These are phyloP conservation scores for Geotrichum macrosporum DNA, from an alignment of 1,139 yeast species.

Conservation along the genomic window DNA sequence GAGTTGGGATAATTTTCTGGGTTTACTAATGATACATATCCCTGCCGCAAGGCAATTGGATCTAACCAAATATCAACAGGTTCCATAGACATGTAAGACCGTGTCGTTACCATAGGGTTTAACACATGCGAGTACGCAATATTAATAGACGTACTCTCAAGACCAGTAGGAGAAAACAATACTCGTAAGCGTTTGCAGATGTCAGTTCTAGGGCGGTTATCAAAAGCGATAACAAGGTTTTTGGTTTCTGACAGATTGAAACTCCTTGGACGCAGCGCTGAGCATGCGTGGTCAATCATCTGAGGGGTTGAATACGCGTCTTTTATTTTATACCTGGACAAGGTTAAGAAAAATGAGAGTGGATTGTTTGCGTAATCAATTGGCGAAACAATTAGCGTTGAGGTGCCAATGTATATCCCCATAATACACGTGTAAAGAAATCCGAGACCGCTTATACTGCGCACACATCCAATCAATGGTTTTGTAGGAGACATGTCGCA, in stretches of 20 bases:
- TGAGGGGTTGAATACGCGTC: constrained; percentile 84
- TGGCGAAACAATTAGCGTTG: constrained; percentile 77
- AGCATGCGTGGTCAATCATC: constrained; percentile 72
- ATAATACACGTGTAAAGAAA: constrained; percentile 75
- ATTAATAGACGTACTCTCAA: constrained; percentile 67
- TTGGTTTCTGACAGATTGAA: constrained; percentile 58
- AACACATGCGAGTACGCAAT: constrained; percentile 73
- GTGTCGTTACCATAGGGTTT: constrained; percentile 78
- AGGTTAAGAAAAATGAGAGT: constrained; percentile 60
- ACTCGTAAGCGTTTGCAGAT: constrained; percentile 51
- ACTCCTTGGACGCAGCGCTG: constrained; percentile 58
- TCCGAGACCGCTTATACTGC: constrained; percentile 82
- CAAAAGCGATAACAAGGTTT: constrained; percentile 80
- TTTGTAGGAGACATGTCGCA: constrained; percentile 71
- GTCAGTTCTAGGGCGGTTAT: constrained; percentile 65
- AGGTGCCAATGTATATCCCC: constrained; percentile 82
- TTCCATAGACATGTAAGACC: constrained; percentile 87
- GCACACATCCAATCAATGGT: constrained; percentile 79
- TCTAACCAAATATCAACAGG: constrained; percentile 85
- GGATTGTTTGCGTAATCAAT: constrained; percentile 77
- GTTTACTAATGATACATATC: constrained; percentile 77
- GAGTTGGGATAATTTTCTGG: constrained; percentile 65
- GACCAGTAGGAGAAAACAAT: constrained; percentile 59
- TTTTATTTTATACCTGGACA: constrained; percentile 75
- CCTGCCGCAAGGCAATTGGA: constrained; percentile 82